Conservation (phyloP, 345 rosid species). For the Microcos paniculata region DNA sequence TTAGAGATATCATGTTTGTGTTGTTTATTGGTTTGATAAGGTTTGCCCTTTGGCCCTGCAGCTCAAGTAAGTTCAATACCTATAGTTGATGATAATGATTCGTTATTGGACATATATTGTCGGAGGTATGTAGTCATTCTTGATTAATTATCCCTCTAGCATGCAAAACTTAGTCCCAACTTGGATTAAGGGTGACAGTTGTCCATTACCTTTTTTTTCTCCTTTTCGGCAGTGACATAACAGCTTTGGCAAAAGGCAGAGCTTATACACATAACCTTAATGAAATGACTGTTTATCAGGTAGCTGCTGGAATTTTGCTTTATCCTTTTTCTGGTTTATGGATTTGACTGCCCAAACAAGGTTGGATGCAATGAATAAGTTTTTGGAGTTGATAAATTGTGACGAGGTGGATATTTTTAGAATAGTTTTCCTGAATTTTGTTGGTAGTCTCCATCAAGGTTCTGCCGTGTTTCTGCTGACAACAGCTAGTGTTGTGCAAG, state of each 20-base stretch:
- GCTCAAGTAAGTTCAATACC: constrained; percentile 67
- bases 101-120: constrained; percentile 62
- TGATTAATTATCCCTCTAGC: constrained; percentile 2
- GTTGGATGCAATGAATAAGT: neutral
- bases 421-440: no score
- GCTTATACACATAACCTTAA: constrained; percentile 54
- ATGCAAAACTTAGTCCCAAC: neutral
- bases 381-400: neutral
- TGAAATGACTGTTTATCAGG: constrained; percentile 58
- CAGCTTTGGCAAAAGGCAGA: constrained; percentile 70
- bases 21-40: constrained; percentile 13
- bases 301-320: constrained; percentile 8
- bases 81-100: constrained; percentile 68
- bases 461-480: neutral
- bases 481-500: neutral
- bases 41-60: constrained; percentile 27
- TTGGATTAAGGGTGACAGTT: constrained; percentile 9
- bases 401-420: neutral
- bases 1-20: neutral
- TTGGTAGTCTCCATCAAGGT: neutral
- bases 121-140: constrained; percentile 48
- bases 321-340: neutral
- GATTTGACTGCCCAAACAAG: neutral
- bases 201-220: neutral
- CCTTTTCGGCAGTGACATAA: constrained; percentile 53